Percentiles rank a stretch among this genome's conserved stretches.
phyloP scores from a whole-genome alignment of 768 basidiomycete species.

The Termitomyces sp. region DNA sequence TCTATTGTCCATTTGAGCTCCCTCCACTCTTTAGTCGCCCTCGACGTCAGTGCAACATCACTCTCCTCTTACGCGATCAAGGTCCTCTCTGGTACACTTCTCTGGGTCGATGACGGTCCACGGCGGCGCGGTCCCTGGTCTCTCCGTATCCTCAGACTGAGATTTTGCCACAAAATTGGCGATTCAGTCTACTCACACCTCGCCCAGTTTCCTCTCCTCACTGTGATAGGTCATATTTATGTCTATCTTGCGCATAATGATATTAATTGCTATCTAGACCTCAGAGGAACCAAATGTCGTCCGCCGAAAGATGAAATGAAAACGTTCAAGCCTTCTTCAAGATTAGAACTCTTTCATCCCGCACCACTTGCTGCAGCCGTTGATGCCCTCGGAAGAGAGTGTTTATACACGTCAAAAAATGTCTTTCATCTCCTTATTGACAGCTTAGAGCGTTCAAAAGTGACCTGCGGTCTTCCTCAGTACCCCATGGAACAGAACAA shows the following conservation, averaged over 20 bases:
- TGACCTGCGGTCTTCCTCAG: background rate
- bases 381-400: conserved; percentile 10
- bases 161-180: conserved; percentile 46
- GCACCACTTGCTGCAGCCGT: conserved; percentile 31
- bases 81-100: conserved; percentile 44
- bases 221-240: conserved; percentile 47
- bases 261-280: conserved; percentile 28
- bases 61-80: conserved; percentile 50
- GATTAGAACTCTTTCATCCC: conserved; percentile 35
- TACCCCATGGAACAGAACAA: background rate
- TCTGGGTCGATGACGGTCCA: conserved; percentile 24
- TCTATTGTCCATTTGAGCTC: conserved; percentile 42
- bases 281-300: conserved; percentile 42
- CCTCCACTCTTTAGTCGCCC: conserved; percentile 50
- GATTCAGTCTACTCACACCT: conserved; percentile 37
- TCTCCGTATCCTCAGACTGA: conserved; percentile 52
- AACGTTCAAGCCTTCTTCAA: conserved; percentile 19
- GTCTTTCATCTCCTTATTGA: conserved; percentile 19
- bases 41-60: conserved; percentile 56
- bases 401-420: conserved; percentile 16
- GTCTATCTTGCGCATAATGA: background rate
- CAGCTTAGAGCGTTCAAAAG: conserved; percentile 14
- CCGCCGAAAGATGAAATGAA: conserved; percentile 7
- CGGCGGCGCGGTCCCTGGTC: conserved; percentile 43
- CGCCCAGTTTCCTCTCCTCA: conserved; percentile 48